Evolutionary conservation across 2,329 filamentous ascomycete genomes (phyloP).

Genomic region (Xylariaceae sp.): DNA sequence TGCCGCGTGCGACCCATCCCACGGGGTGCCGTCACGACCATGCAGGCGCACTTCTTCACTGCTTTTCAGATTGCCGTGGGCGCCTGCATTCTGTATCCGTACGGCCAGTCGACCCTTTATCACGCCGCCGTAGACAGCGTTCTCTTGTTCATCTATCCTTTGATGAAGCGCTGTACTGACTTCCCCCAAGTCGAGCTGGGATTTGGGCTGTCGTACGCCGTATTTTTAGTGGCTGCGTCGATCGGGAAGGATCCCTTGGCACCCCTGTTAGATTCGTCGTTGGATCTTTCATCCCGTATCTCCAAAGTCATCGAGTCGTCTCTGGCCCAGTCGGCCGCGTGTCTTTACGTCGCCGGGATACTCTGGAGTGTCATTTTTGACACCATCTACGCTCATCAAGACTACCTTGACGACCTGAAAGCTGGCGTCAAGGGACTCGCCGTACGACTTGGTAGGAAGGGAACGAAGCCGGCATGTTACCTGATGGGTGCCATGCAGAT

Average conservation of each 20-base stretch:
- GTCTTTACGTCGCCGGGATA: conserved; percentile 6
- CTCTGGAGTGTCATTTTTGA: conserved; percentile 21
- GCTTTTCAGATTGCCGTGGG: conserved; percentile 42
- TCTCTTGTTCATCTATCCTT: conserved; percentile 54
- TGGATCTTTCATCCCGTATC: background rate
- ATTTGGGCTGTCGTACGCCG: conserved; percentile 55
- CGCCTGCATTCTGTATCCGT: conserved; percentile 45
- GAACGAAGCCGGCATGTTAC: conserved; percentile 11
- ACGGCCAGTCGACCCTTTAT: background rate
- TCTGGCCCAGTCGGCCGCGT: background rate
- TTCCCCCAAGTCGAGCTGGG: conserved; percentile 59
- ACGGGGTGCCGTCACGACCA: conserved; percentile 49
- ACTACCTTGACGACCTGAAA: conserved; percentile 52
- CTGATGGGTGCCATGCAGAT: background rate
- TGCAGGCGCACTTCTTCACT: conserved; percentile 47
- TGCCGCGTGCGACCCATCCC: conserved; percentile 58
- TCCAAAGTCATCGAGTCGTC: background rate
- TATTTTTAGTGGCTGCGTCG: conserved; percentile 47
- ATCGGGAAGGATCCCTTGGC: conserved; percentile 52
- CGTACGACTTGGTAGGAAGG: conserved; percentile 39
- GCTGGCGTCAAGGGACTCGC: conserved; percentile 57
- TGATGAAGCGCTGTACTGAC: conserved; percentile 57
- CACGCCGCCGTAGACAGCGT: conserved; percentile 29
- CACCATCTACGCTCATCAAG: conserved; percentile 46
- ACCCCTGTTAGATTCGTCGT: conserved; percentile 36